phyloP scores from a whole-genome alignment of 805 yeast genomes.

The Scheffersomyces lignosus region DNA sequence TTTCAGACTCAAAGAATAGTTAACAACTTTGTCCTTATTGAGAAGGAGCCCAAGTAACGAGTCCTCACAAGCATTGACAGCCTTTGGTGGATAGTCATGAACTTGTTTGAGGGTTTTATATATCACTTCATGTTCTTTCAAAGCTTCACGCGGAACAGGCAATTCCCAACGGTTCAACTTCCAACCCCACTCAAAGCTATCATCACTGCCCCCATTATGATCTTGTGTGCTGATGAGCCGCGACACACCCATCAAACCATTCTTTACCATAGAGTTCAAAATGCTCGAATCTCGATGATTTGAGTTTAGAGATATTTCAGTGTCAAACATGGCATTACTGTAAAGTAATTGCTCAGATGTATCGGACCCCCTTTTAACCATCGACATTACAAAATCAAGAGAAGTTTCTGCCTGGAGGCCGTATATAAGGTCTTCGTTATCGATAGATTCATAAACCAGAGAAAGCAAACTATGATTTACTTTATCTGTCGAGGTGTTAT shows the following conservation, averaged over 20 bases:
- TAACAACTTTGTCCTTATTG: constrained; percentile 8
- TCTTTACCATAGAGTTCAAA: constrained; percentile 40
- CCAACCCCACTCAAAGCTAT: constrained; percentile 67
- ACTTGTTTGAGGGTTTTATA: constrained; percentile 54
- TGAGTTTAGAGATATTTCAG: constrained; percentile 22
- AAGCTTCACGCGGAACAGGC: constrained; percentile 44
- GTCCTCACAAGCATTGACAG: constrained; percentile 15
- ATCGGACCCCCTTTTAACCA: constrained; percentile 29
- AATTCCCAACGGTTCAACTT: constrained; percentile 76
- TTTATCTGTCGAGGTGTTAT: not conserved
- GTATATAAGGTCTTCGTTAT: constrained; percentile 60
- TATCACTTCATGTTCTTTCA: constrained; percentile 44
- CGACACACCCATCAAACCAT: constrained; percentile 63
- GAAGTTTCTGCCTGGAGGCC: constrained; percentile 66
- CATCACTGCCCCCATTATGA: constrained; percentile 11
- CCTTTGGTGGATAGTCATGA: constrained; percentile 31
- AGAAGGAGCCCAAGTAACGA: constrained; percentile 18
- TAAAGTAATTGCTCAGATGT: constrained; percentile 47
- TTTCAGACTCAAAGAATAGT: constrained; percentile 11
- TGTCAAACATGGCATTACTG: constrained; percentile 58
- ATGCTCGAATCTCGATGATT: constrained; percentile 14
- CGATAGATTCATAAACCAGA: constrained; percentile 51
- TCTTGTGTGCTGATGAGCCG: constrained; percentile 38
- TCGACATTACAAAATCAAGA: constrained; percentile 49
- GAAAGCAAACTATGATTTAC: too few species aligned